phyloP scores from a whole-genome alignment of 768 basidiomycete genomes.

The Tephrocybe sp. region DNA sequence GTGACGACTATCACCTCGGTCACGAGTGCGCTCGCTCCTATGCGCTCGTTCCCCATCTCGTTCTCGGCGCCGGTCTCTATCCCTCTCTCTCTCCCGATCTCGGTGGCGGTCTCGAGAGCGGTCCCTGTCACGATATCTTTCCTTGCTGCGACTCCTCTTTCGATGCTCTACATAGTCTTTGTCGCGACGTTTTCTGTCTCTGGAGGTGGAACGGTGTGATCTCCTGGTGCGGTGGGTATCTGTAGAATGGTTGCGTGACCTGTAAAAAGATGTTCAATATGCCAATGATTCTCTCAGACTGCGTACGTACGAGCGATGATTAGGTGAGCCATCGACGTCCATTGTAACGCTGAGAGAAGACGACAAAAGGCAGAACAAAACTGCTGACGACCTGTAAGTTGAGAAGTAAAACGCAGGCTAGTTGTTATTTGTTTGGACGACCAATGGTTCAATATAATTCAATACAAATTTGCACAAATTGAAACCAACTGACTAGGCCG shows the following conservation, averaged over 20 bases:
- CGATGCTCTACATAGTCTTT: slow-evolving; percentile 61
- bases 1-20: slow-evolving; percentile 53
- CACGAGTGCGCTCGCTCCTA: slow-evolving; percentile 46
- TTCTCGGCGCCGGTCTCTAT: slow-evolving; percentile 49
- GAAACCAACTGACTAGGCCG: neutral
- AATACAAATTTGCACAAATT: slow-evolving; percentile 14
- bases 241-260: slow-evolving; percentile 72
- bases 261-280: slow-evolving; percentile 18
- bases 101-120: slow-evolving; percentile 54
- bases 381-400: neutral
- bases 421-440: slow-evolving; percentile 7
- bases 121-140: slow-evolving; percentile 52
- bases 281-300: neutral
- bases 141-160: slow-evolving; percentile 58
- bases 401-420: slow-evolving; percentile 13
- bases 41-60: slow-evolving; percentile 47
- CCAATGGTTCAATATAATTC: slow-evolving; percentile 2
- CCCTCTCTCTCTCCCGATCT: slow-evolving; percentile 38
- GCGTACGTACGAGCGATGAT: slow-evolving; percentile 55
- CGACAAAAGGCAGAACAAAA: slow-evolving; percentile 14
- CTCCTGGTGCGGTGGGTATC: slow-evolving; percentile 72
- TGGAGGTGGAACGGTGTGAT: slow-evolving; percentile 71
- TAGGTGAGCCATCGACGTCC: slow-evolving; percentile 62
- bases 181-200: slow-evolving; percentile 55
- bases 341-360: slow-evolving; percentile 53